Conservation (phyloP, 2,329 filamentous ascomycete species). For the Aspergillus ochraceoroseus region DNA sequence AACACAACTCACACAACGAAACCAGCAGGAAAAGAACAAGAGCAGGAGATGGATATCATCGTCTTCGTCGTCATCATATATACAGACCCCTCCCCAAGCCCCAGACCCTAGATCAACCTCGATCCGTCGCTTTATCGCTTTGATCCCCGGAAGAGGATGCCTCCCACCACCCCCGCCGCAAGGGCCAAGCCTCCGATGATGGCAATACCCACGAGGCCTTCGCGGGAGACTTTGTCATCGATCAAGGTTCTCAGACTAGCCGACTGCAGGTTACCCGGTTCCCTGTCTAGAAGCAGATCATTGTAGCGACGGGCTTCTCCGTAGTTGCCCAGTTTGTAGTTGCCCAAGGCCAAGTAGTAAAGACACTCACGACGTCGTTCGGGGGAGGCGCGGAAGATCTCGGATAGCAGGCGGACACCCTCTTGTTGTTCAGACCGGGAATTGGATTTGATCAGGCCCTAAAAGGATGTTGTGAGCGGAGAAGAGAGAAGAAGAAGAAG, state of each 20-base stretch:
- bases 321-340: slow-evolving; percentile 98
- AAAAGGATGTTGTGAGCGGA: too few species aligned
- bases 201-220: slow-evolving; percentile 88
- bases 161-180: slow-evolving; percentile 87
- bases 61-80: slow-evolving; percentile 15
- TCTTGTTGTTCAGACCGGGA: slow-evolving; percentile 82
- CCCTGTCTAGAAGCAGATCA: slow-evolving; percentile 82
- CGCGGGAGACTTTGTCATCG: slow-evolving; percentile 92
- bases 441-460: slow-evolving; percentile 94
- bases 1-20: slow-evolving; percentile 4
- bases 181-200: slow-evolving; percentile 91
- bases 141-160: slow-evolving; percentile 73
- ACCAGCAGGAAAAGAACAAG: slow-evolving; percentile 4
- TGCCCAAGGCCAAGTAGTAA: slow-evolving; percentile 94
- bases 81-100: slow-evolving; percentile 13
- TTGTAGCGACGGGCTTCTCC: slow-evolving; percentile 92
- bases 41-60: slow-evolving; percentile 11
- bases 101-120: neutral
- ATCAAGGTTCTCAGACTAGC: slow-evolving; percentile 80
- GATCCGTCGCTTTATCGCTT: slow-evolving; percentile 50
- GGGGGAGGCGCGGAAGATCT: slow-evolving; percentile 90
- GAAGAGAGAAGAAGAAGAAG: too few species aligned
- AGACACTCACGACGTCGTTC: slow-evolving; percentile 95
- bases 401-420: slow-evolving; percentile 85
- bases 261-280: slow-evolving; percentile 87